These are phyloP conservation scores for Fusarium neocosmosporiellum DNA, from an alignment of 2,329 filamentous ascomycete species.

Conservation along the genomic window DNA sequence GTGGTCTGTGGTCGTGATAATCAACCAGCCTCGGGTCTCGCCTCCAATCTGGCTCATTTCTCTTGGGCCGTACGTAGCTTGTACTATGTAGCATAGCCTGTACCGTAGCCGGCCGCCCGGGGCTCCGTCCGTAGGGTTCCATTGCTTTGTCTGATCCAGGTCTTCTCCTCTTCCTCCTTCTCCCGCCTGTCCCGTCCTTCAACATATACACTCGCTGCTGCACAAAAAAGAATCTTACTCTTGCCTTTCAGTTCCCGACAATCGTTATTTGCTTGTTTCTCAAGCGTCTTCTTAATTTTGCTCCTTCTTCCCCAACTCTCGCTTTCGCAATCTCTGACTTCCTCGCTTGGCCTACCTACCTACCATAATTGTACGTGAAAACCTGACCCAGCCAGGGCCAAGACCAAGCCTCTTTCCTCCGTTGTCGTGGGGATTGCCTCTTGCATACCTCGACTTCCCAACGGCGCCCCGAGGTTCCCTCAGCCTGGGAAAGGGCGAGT, in stretches of 20 bases:
- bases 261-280: constrained; percentile 17
- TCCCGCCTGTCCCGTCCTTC: constrained; percentile 15
- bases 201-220: constrained; percentile 27
- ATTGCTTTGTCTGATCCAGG: constrained; percentile 1
- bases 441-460: constrained; percentile 28
- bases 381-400: background rate
- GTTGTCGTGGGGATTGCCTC: constrained; percentile 31
- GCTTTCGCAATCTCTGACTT: background rate
- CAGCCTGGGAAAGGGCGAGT: constrained; percentile 5
- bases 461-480: constrained; percentile 1
- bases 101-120: constrained; percentile 10
- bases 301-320: constrained; percentile 5
- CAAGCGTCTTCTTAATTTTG: background rate
- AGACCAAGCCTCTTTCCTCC: constrained; percentile 4
- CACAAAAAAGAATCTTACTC: background rate
- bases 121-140: constrained; percentile 1
- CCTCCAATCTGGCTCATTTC: constrained; percentile 40
- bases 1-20: constrained; percentile 38
- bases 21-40: constrained; percentile 43
- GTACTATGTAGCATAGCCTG: constrained; percentile 7
- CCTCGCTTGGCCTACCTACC: background rate
- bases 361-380: constrained; percentile 27
- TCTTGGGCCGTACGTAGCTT: constrained; percentile 19
- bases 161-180: constrained; percentile 20
- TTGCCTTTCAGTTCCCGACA: constrained; percentile 17